A percentile compares a stretch with the other conserved stretches of the same genome.
phyloP scores from a whole-genome alignment of 352 stramenopile genomes.

The Pythium myriotylum region DNA sequence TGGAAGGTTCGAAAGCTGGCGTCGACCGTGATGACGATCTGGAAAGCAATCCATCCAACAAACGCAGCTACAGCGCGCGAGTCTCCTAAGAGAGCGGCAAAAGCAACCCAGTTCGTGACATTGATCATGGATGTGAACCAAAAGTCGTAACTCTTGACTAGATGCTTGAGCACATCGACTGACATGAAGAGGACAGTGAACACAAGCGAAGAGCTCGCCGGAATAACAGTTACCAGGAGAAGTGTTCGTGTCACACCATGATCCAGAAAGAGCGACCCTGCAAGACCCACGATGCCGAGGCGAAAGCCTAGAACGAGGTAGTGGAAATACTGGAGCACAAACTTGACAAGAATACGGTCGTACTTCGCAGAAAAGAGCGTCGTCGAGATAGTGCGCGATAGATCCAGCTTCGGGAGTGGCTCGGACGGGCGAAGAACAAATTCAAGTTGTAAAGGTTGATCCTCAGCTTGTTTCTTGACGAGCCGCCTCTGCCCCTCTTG shows the following conservation, averaged over 20 bases:
- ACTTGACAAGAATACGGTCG: too few species aligned
- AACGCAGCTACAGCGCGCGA: slow-evolving; percentile 26
- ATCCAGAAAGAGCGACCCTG: background rate
- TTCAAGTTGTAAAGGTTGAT: too few species aligned
- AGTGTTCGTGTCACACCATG: background rate
- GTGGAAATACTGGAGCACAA: too few species aligned
- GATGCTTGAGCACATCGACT: background rate
- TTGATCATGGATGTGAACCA: slow-evolving; percentile 28
- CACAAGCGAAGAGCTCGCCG: background rate
- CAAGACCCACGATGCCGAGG: too few species aligned
- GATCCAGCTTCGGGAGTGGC: too few species aligned
- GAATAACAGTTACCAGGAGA: background rate
- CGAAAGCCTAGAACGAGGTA: too few species aligned
- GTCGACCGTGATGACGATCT: slow-evolving; percentile 18
- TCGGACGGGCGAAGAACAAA: too few species aligned
- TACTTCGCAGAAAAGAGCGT: too few species aligned
- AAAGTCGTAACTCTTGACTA: slow-evolving; percentile 5
- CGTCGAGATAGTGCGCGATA: too few species aligned
- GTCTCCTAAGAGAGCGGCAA: slow-evolving; percentile 33
- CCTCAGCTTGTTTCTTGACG: too few species aligned
- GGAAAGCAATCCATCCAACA: background rate
- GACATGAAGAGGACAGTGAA: background rate
- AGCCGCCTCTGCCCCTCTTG: too few species aligned
- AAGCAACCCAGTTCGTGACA: slow-evolving; percentile 27
- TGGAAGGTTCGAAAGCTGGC: slow-evolving; percentile 25